Evolutionary conservation across 2,329 filamentous ascomycete genomes (phyloP).

Genomic region (Simplicillium sp.): DNA sequence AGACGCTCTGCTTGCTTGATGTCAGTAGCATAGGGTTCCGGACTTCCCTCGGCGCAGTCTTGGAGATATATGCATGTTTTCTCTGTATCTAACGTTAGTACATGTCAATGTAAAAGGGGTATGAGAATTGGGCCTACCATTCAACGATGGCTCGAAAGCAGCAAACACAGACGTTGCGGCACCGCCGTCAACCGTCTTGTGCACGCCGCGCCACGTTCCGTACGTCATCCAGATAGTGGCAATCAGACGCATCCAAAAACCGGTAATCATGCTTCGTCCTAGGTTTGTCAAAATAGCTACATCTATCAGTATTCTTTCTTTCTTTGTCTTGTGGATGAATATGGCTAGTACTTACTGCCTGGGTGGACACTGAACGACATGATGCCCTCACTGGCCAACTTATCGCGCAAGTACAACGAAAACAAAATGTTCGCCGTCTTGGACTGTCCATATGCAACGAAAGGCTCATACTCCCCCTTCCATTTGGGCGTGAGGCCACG

Average conservation of each 20-base stretch:
- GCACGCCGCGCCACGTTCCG: too few species aligned
- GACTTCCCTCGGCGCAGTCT: constrained; percentile 21
- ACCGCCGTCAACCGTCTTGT: constrained; percentile 16
- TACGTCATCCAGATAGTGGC: constrained; percentile 10
- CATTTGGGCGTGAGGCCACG: too few species aligned
- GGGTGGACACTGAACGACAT: constrained; percentile 15
- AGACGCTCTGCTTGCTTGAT: constrained; percentile 27
- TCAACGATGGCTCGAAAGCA: constrained; percentile 25
- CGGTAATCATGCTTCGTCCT: too few species aligned
- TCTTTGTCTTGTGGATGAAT: too few species aligned
- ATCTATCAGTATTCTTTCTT: too few species aligned
- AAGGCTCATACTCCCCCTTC: constrained; percentile 1
- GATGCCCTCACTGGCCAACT: constrained; percentile 19
- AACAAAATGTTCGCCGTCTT: constrained; percentile 16
- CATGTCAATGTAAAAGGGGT: constrained; percentile 3
- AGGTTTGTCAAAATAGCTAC: too few species aligned
- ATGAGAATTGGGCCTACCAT: constrained; percentile 7
- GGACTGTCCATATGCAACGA: constrained; percentile 15
- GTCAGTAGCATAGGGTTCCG: constrained; percentile 21
- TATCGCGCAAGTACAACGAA: constrained; percentile 9
- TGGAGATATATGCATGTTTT: constrained; percentile 22
- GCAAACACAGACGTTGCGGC: constrained; percentile 24
- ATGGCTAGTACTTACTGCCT: too few species aligned
- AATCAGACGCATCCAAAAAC: constrained; percentile 19
- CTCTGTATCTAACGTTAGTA: constrained; percentile 6